A percentile compares a stretch with the other conserved stretches of the same genome.
These are phyloP conservation scores for Calonectria henricotiae DNA, from an alignment of 2,329 filamentous ascomycete genomes.

Conservation along the genomic window DNA sequence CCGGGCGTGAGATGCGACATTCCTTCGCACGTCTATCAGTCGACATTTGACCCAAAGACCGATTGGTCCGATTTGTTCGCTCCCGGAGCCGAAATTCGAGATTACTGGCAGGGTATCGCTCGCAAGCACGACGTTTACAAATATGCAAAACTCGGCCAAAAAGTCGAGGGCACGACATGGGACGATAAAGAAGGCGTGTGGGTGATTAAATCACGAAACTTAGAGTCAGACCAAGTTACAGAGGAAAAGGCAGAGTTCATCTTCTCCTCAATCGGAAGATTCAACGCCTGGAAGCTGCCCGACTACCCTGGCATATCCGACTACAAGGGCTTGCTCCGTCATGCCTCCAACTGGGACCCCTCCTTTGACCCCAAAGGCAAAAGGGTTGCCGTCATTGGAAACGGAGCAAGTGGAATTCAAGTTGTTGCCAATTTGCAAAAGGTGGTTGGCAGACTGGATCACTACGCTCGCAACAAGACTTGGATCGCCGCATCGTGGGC, in stretches of 20 bases:
- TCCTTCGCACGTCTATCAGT: conserved; percentile 80
- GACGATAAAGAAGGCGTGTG: conserved; percentile 68
- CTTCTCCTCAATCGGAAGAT: conserved; percentile 75
- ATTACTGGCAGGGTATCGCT: conserved; percentile 77
- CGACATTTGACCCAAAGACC: conserved; percentile 77
- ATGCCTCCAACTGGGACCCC: conserved; percentile 75
- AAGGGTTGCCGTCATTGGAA: conserved; percentile 74
- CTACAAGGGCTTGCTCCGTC: conserved; percentile 71
- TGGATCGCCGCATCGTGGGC: conserved; percentile 79
- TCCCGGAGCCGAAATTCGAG: conserved; percentile 76
- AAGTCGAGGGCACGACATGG: conserved; percentile 74
- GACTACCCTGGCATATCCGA: conserved; percentile 72
- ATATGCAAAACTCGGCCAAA: conserved; percentile 69
- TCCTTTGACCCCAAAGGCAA: conserved; percentile 67
- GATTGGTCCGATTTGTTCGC: conserved; percentile 81
- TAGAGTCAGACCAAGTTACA: conserved; percentile 58
- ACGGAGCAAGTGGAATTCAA: conserved; percentile 75
- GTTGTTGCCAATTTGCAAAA: conserved; percentile 69
- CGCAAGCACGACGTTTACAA: conserved; percentile 77
- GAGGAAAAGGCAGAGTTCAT: conserved; percentile 73
- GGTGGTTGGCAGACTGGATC: conserved; percentile 69
- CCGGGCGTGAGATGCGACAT: conserved; percentile 80
- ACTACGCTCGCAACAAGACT: conserved; percentile 77
- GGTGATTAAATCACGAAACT: conserved; percentile 66
- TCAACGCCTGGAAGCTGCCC: conserved; percentile 78